Evolutionary conservation across 345 rosid genomes (phyloP).

Genomic region (Turnera subulata): DNA sequence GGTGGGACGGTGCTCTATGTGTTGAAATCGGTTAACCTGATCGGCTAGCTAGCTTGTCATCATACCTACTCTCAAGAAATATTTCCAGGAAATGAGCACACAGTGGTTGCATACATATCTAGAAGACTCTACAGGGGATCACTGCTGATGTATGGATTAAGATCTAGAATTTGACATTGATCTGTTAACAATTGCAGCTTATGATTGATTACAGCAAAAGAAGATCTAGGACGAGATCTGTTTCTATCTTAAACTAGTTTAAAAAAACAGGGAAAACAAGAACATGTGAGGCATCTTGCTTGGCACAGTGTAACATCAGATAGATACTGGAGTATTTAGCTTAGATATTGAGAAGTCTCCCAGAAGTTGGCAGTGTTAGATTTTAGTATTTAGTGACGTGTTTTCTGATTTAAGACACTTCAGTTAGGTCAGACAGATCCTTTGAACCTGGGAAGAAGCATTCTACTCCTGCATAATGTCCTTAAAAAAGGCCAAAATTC

Average conservation of each 20-base stretch:
- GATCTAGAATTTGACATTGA: slow-evolving; percentile 30
- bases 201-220: slow-evolving; percentile 25
- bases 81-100: slow-evolving; percentile 14
- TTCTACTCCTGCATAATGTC: slow-evolving; percentile 35
- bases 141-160: slow-evolving; percentile 30
- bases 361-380: slow-evolving; percentile 18
- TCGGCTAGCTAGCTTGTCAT: slow-evolving; percentile 10
- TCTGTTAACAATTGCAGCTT: slow-evolving; percentile 13
- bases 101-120: slow-evolving; percentile 26
- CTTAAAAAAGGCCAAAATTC: slow-evolving; percentile 48
- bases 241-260: slow-evolving; percentile 7
- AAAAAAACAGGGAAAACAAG: neutral
- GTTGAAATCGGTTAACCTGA: slow-evolving; percentile 25
- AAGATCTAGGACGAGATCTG: slow-evolving; percentile 37
- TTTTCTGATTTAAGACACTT: slow-evolving; percentile 27
- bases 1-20: slow-evolving; percentile 47
- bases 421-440: slow-evolving; percentile 31
- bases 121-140: slow-evolving; percentile 22
- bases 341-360: slow-evolving; percentile 41
- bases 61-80: slow-evolving; percentile 3
- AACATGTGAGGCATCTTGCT: slow-evolving; percentile 14
- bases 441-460: slow-evolving; percentile 25
- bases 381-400: slow-evolving; percentile 26
- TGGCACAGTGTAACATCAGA: slow-evolving; percentile 19
- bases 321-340: slow-evolving; percentile 37